Evolutionary conservation across 768 basidiomycete species (phyloP).

Genomic region (Pulveroboletus sp.): DNA sequence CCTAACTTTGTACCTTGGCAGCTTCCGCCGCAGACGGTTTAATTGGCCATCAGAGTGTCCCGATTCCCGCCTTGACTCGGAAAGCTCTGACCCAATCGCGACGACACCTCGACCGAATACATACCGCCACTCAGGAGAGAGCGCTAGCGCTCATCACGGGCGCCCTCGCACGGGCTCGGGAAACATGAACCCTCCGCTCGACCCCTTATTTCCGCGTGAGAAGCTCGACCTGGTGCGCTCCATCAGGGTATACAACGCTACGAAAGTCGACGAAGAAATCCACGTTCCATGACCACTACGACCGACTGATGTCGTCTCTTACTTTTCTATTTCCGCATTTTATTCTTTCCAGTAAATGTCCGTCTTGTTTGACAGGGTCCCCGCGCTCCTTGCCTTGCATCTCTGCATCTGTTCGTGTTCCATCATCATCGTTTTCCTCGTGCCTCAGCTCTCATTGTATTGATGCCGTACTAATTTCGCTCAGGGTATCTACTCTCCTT

Average conservation of each 20-base stretch:
- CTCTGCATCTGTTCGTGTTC: not conserved
- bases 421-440: not conserved
- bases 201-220: conserved; percentile 30
- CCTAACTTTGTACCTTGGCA: conserved; percentile 29
- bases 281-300: conserved; percentile 17
- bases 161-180: conserved; percentile 10
- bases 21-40: conserved; percentile 64
- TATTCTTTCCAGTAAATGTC: conserved; percentile 5
- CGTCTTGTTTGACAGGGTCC: conserved; percentile 9
- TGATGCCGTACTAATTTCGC: conserved; percentile 13
- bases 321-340: not conserved
- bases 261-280: conserved; percentile 37
- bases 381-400: conserved; percentile 15
- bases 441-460: conserved; percentile 7
- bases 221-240: conserved; percentile 50
- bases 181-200: conserved; percentile 14
- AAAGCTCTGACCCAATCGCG: conserved; percentile 17
- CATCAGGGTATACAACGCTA: conserved; percentile 49
- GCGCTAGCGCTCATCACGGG: conserved; percentile 3
- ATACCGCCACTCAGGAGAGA: conserved; percentile 19
- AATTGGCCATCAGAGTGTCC: conserved; percentile 58
- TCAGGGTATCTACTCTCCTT: conserved; percentile 7
- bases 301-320: not conserved
- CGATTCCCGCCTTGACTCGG: conserved; percentile 26
- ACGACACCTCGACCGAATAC: conserved; percentile 22